phyloP scores from a whole-genome alignment of 176 grass and related monocot species.

The Olyra latifolia region DNA sequence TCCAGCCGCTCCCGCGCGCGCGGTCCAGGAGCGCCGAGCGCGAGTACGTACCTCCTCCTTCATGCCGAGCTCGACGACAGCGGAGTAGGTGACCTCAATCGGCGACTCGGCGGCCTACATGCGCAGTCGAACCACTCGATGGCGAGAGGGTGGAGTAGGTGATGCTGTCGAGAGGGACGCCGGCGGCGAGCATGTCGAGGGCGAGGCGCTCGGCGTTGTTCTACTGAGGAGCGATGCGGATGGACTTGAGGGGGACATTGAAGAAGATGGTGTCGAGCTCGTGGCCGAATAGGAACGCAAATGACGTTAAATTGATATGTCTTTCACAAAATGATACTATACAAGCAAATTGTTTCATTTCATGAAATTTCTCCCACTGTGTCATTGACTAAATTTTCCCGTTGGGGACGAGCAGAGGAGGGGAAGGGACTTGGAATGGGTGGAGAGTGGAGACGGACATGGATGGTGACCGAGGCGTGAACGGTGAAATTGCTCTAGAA shows the following conservation, averaged over 20 bases:
- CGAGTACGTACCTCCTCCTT: slow-evolving; percentile 69
- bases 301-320: too few relatives aligned
- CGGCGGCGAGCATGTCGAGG: slow-evolving; percentile 59
- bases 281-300: too few relatives aligned
- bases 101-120: slow-evolving; percentile 62
- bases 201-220: slow-evolving; percentile 59
- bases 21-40: slow-evolving; percentile 59
- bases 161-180: slow-evolving; percentile 73
- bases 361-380: too few relatives aligned
- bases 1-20: slow-evolving; percentile 68
- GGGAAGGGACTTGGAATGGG: too few relatives aligned
- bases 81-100: slow-evolving; percentile 94
- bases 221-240: slow-evolving; percentile 60
- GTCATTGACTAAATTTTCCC: too few relatives aligned
- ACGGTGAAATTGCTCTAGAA: too few relatives aligned
- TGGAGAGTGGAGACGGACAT: too few relatives aligned
- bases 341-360: too few relatives aligned
- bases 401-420: too few relatives aligned
- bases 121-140: slow-evolving; percentile 83
- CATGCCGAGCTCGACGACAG: slow-evolving; percentile 60
- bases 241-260: slow-evolving; percentile 83
- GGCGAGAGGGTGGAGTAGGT: slow-evolving; percentile 93
- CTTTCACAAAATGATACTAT: too few relatives aligned
- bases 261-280: too few relatives aligned
- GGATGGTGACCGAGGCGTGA: too few relatives aligned